Conservation (phyloP, 2,329 filamentous ascomycete species). For the Paecilomyces dactylethromorphus region DNA sequence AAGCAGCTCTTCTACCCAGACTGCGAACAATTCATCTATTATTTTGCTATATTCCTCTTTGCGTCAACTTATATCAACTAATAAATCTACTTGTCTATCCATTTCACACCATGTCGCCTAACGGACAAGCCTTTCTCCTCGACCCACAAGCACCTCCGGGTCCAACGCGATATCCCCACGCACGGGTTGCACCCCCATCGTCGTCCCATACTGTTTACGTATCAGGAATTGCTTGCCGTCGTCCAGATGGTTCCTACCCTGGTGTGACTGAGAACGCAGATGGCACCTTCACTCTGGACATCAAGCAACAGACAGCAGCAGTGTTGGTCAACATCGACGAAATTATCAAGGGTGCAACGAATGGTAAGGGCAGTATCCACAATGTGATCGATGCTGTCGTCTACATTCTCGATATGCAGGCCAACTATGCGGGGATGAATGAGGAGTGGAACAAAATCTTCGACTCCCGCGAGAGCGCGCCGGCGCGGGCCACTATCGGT, state of each 20-base stretch:
- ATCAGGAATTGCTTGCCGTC: conserved; percentile 31
- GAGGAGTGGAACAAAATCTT: conserved; percentile 44
- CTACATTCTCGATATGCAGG: conserved; percentile 37
- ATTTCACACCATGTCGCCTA: conserved; percentile 23
- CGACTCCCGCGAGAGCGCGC: conserved; percentile 27
- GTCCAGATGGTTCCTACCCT: conserved; percentile 27
- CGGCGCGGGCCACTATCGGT: conserved; percentile 17
- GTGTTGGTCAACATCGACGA: conserved; percentile 32
- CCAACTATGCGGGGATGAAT: conserved; percentile 40
- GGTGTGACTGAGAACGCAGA: conserved; percentile 32
- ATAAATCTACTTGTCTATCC: background rate
- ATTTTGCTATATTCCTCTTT: background rate
- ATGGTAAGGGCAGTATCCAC: conserved; percentile 27
- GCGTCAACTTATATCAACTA: background rate
- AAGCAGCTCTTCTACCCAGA: background rate
- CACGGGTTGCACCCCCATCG: conserved; percentile 25
- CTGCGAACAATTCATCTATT: background rate
- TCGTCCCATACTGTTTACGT: conserved; percentile 34
- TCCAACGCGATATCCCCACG: conserved; percentile 27
- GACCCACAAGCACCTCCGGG: conserved; percentile 21
- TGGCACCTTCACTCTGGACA: conserved; percentile 27
- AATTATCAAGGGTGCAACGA: conserved; percentile 32
- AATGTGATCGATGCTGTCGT: conserved; percentile 37
- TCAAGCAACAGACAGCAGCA: conserved; percentile 33
- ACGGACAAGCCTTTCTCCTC: conserved; percentile 28